Evolutionary conservation across 352 stramenopile genomes (phyloP), one percentile per base, ranked within the genome.

Genomic region (Thalassiosira livingstoniorum): DNA sequence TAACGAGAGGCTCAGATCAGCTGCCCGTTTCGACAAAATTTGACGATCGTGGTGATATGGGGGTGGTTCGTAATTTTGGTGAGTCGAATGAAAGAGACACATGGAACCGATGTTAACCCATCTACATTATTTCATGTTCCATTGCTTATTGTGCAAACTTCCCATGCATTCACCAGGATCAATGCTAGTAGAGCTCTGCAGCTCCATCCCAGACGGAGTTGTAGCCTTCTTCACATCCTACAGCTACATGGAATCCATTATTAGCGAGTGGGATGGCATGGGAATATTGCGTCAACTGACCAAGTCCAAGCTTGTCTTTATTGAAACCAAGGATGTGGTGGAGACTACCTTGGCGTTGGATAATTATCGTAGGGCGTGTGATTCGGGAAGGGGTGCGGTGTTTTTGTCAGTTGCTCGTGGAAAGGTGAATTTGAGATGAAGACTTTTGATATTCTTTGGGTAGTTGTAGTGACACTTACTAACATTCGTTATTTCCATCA

Each of bases 221-320:
- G 97, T 99, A 34, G 98, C 97, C 60, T 99, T 99, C 89, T 99
- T 99, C 83, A 98, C 97, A 23, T 99, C 96, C 10, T 99, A 99
- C 88, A 94, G 97, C 53, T 99, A 99, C 87, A 99, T 99, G 97
- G 97, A 99, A 83, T 97, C 96, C 62, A 98, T 99, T 61, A 96
- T 99, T n/a, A 95, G 92, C 1, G 95, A 98, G 75, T 99, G 98
- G 97, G 96, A 99, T 82, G 90, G 94, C 13, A 92, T 94, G 75
- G 92, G 93, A n/a, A 92, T 97, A 25, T 91, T 99, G 18, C 95
- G 97, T 85, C 95, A 98, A 61, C 93, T 99, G 23, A 93, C 98
- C 10, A 93, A 98, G 51, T 95, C 97, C 70, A 99, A 99, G 89
- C 86, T 99, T 21, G 88, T 99, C 10, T 99, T 99, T 74, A 98